These are phyloP conservation scores for Mucor indicus DNA, from an alignment of 371 early-diverging fungal genomes.

Conservation along the genomic window DNA sequence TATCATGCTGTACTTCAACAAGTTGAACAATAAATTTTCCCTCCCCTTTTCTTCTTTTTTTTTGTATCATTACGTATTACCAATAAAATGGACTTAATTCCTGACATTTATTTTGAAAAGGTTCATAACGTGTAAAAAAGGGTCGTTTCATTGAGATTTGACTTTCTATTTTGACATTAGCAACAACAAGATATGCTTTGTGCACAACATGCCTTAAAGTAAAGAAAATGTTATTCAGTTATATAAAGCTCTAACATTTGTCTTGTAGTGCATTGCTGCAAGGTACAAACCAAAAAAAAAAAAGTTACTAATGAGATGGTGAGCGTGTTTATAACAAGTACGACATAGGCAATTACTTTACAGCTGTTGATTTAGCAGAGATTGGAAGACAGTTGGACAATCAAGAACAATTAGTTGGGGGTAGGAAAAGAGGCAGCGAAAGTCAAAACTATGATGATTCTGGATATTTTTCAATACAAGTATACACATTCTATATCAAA, in stretches of 20 bases:
- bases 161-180: too few species aligned
- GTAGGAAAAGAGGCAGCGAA: constrained; percentile 14
- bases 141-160: too few species aligned
- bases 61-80: neutral
- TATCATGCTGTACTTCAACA: constrained; percentile 53
- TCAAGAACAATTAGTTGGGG: constrained; percentile 28
- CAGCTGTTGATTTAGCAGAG: constrained; percentile 69
- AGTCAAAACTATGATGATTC: constrained; percentile 77
- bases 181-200: constrained; percentile 77
- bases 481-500: constrained; percentile 3
- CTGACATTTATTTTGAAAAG: constrained; percentile 63
- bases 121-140: too few species aligned
- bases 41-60: neutral
- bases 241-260: neutral
- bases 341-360: constrained; percentile 56
- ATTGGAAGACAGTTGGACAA: constrained; percentile 62
- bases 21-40: constrained; percentile 1
- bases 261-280: constrained; percentile 50
- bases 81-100: constrained; percentile 52
- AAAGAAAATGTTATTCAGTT: neutral
- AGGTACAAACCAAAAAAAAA: constrained; percentile 24
- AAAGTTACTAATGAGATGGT: neutral
- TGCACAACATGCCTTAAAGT: constrained; percentile 74
- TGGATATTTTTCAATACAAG: constrained; percentile 79
- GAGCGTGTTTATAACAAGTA: neutral